Base-by-base conservation (phyloP, 2,329 filamentous ascomycete genomes). In the Leptographium lundbergii region DNA sequence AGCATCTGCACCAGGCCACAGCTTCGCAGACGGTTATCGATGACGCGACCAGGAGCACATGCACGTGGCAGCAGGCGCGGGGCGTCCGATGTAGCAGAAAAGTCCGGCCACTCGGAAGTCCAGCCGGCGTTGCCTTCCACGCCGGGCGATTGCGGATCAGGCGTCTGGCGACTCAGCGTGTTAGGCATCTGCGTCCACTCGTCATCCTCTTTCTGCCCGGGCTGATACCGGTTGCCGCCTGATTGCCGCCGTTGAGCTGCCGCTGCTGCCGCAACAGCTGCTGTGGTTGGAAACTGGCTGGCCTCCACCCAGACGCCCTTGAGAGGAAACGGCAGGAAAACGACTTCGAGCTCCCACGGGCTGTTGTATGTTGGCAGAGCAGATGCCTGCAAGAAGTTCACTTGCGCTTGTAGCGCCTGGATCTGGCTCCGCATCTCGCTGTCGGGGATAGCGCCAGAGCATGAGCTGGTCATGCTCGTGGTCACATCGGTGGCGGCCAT, bases 291-390 rank as follows among this genome's bases (percentile, higher is more conserved):
- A 67, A 83, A 81, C 3, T 81, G 74, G 61, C 73, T 68, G 4
- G 74, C 69, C 52, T 74, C 72, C 60, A 80, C 73, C 81, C 81
- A 84, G 6, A 84, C 65, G 25, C 75, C 77, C 64, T 77, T 80
- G 7, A 84, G 71, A 1, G 78, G 76, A 68, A 89, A 92, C 1
- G 88, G 88, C 9, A 91, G 69, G 60, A 91, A 82, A 1, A 91
- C 82, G 5, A 91, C 85, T 66, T 91, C 87, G 1, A 92, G 74
- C 63, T 87, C 81, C 86, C 87, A 91, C 0, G 87, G 86, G 48
- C 81, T 76, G 50, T 72, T 71, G 32, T 75, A 74, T 0, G 86
- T 83, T n/a, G 88, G 87, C 34, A 83, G 70, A 11, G 79, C 73
- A 6, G 78, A 32, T 3, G 59, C 27, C 68, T 87, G 84, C 11